These are phyloP conservation scores for Crithidia bombi DNA, from an alignment of 208 protist species.

Conservation along the genomic window DNA sequence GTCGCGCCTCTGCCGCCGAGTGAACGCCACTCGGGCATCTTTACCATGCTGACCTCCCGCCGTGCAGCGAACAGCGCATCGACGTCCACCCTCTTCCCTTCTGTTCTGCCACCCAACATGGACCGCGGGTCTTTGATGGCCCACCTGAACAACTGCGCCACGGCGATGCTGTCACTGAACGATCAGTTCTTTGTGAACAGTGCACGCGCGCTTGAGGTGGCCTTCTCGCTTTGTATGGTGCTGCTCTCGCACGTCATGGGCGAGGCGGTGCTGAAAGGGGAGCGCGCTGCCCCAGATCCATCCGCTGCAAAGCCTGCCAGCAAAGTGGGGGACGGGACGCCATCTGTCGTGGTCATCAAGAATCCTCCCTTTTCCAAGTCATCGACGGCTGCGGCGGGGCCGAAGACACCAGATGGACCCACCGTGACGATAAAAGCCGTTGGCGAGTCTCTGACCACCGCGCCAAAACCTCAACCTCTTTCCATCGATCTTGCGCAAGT, in stretches of 20 bases:
- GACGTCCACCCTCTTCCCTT: conserved; percentile 14
- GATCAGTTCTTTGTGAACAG: conserved; percentile 24
- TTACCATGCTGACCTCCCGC: conserved; percentile 7
- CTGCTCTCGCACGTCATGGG: conserved; percentile 36
- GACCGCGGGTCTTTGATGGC: conserved; percentile 21
- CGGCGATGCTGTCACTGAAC: conserved; percentile 15
- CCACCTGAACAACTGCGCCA: conserved; percentile 19
- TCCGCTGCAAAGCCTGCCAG: background rate
- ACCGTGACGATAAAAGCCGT: background rate
- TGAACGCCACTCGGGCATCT: conserved; percentile 3
- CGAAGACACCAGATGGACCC: background rate
- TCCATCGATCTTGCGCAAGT: conserved; percentile 23
- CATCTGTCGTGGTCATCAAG: conserved; percentile 8
- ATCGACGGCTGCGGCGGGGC: background rate
- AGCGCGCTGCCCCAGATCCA: background rate
- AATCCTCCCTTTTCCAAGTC: background rate
- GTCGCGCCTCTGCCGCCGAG: conserved; percentile 6
- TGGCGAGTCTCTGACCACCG: background rate
- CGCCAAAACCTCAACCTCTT: background rate
- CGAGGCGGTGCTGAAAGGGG: conserved; percentile 22
- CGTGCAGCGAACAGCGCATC: conserved; percentile 4
- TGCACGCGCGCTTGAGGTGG: conserved; percentile 28
- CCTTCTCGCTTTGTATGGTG: conserved; percentile 31
- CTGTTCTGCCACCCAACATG: conserved; percentile 11
- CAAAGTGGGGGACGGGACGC: background rate